Evolutionary conservation across 805 yeast genomes (phyloP), one percentile per base, ranked within the genome.

Genomic region (Aciculoconidium aculeatum): DNA sequence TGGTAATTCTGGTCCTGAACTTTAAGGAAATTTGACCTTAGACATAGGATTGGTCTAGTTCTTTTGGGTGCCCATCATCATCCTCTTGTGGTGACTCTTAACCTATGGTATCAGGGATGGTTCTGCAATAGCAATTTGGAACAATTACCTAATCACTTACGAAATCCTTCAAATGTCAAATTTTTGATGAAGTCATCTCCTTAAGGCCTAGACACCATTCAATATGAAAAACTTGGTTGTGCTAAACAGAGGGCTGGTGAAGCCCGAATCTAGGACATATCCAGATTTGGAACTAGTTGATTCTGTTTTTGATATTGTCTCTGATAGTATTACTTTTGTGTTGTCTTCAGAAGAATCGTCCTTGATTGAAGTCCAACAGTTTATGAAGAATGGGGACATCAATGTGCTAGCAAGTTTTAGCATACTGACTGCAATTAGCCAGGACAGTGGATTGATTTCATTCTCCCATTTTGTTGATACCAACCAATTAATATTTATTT

Each of bases 361-460:
- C 13, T 42, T 63, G 6, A 51, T 80, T 28, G 95, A 85, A 54
- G 81, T 83, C n/a, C 92, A 82, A 44, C 88, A 80, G 50, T 74
- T 74, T 43, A 57, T 65, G 59, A 81, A 77, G 49, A 65, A 67
- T 22, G 94, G 94, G 8, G 58, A 63, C n/a, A 58, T 65, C 5
- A 55, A 59, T 21, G 49, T 73, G 1, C 51, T 86, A 27, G 87
- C 86, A 0, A 70, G 80, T 6, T 76, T 83, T 41, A 75, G 78
- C 16, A 56, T 65, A 1, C 52, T 55, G 21, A 51, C 53, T 18
- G 74, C 53, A 1, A 22, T 29, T 5, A 20, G 25, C 11, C 28
- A 23, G 7, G 42, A 37, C 4, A 32, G 51, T 4, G 50, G 44
- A 18, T 36, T 83, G 7, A 37, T 78, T 14, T 67, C 75, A 4